Evolutionary conservation across 129 eudicot genomes (phyloP).

Genomic region (Centrapalus pauciflorus): DNA sequence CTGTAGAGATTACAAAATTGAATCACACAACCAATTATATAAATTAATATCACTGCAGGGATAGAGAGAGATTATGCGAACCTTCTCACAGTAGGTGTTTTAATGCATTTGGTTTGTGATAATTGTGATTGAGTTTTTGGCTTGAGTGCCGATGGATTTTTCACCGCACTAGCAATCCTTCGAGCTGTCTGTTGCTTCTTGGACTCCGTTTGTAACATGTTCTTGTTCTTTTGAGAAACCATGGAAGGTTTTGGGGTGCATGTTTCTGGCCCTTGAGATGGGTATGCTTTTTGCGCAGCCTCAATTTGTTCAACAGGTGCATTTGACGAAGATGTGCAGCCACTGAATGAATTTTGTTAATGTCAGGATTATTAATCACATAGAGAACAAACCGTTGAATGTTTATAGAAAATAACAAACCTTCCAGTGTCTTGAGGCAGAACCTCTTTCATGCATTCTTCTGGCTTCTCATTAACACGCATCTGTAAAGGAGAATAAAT

Average conservation of each 20-base stretch:
- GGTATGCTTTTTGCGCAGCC: neutral
- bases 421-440: slow-evolving; percentile 18
- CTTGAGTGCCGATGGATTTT: slow-evolving; percentile 63
- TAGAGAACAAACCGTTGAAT: neutral
- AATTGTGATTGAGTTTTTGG: slow-evolving; percentile 35
- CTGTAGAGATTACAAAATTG: slow-evolving; percentile 21
- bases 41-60: neutral
- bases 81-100: slow-evolving; percentile 69
- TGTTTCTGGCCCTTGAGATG: slow-evolving; percentile 38
- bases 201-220: slow-evolving; percentile 20
- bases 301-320: slow-evolving; percentile 14
- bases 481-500: slow-evolving; percentile 18
- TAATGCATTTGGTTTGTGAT: slow-evolving; percentile 47
- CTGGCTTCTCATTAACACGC: slow-evolving; percentile 26
- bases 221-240: slow-evolving; percentile 30
- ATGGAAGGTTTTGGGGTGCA: slow-evolving; percentile 64
- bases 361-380: neutral
- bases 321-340: slow-evolving; percentile 16
- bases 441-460: slow-evolving; percentile 15
- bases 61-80: neutral
- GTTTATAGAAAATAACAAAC: slow-evolving; percentile 22
- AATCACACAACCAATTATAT: neutral
- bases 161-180: slow-evolving; percentile 63
- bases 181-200: slow-evolving; percentile 59
- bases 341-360: neutral